Percentiles rank a stretch among this genome's conserved stretches.
These are phyloP conservation scores for Stagonosporopsis cucurbitacearum DNA, from an alignment of 2,329 filamentous ascomycete species.

Conservation along the genomic window DNA sequence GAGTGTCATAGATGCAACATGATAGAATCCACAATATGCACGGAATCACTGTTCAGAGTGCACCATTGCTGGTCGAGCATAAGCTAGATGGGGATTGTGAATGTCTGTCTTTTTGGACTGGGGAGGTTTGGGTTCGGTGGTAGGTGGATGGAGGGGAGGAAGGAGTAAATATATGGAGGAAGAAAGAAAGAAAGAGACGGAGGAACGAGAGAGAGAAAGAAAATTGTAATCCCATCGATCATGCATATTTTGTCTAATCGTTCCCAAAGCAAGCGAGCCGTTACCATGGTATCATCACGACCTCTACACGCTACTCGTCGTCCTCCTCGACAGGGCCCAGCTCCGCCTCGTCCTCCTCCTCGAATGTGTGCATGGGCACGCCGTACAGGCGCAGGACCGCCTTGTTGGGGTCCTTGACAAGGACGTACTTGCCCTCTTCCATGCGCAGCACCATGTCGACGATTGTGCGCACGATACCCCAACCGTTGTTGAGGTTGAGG, in stretches of 20 bases:
- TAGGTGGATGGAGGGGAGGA: no score
- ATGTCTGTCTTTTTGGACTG: no score
- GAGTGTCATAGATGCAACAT: no score
- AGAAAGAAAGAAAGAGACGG: no score
- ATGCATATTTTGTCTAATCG: conserved; percentile 30
- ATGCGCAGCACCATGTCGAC: conserved; percentile 88
- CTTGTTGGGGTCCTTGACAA: conserved; percentile 94
- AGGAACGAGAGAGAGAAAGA: no score
- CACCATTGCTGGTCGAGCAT: no score
- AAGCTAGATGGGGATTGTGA: no score
- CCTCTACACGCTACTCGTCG: conserved; percentile 55
- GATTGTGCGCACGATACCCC: conserved; percentile 98
- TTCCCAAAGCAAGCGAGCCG: conserved; percentile 23
- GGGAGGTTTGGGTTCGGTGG: no score
- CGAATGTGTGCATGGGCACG: conserved; percentile 85
- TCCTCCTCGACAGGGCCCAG: conserved; percentile 62
- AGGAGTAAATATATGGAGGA: no score
- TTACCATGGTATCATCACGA: conserved; percentile 33
- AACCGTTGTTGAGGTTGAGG: conserved; percentile 93
- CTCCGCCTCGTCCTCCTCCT: conserved; percentile 84
- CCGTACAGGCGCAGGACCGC: conserved; percentile 90
- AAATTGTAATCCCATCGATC: conserved; percentile 3
- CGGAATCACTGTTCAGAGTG: no score
- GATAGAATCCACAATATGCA: no score
- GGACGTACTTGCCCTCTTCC: conserved; percentile 80